These are phyloP conservation scores for Kluyveromyces sp. DNA, from an alignment of 1,139 yeast genomes.

Conservation along the genomic window DNA sequence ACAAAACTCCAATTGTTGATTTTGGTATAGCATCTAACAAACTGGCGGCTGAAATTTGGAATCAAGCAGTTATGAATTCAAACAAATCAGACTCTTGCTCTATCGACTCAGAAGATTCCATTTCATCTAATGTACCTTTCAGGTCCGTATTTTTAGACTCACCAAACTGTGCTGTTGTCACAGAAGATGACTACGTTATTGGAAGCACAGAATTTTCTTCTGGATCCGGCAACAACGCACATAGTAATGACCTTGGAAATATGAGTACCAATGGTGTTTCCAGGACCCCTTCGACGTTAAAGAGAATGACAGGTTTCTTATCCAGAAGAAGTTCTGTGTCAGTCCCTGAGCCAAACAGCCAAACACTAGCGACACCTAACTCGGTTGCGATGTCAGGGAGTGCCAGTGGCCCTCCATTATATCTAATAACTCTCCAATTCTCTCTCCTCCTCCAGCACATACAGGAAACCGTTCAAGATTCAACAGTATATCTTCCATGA, in stretches of 20 bases:
- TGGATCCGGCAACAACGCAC: background rate
- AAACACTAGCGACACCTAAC: background rate
- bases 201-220: constrained; percentile 8
- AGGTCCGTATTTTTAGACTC: constrained; percentile 10
- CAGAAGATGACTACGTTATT: constrained; percentile 14
- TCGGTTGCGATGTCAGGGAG: background rate
- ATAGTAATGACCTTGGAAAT: constrained; percentile 1
- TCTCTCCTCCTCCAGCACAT: constrained; percentile 1
- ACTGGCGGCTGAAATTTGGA: constrained; percentile 8
- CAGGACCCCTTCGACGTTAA: constrained; percentile 14
- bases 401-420: background rate
- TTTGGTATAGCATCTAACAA: constrained; percentile 22
- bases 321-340: constrained; percentile 15
- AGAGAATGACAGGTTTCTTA: constrained; percentile 16
- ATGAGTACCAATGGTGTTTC: constrained; percentile 8
- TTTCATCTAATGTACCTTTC: constrained; percentile 6
- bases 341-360: background rate
- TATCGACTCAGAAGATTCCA: constrained; percentile 8
- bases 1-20: constrained; percentile 32
- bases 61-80: constrained; percentile 4
- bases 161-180: constrained; percentile 5
- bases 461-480: constrained; percentile 11
- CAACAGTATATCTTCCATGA: constrained; percentile 13
- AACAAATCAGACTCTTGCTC: constrained; percentile 6
- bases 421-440: background rate